Evolutionary conservation across 768 basidiomycete genomes (phyloP).

Genomic region (Amyloporia xantha): DNA sequence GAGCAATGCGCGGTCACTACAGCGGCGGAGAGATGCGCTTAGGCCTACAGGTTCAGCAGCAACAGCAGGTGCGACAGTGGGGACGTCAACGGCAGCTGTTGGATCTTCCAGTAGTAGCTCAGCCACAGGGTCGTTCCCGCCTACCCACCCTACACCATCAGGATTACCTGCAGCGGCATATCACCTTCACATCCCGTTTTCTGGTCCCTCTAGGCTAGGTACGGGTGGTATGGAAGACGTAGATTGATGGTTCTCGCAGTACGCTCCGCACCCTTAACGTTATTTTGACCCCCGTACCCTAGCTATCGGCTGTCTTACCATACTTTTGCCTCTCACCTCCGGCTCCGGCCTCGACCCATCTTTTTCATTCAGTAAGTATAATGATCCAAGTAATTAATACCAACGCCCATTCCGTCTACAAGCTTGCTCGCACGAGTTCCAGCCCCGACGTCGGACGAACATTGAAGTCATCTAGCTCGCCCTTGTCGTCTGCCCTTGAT

Average conservation of each 20-base stretch:
- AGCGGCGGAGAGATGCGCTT: slow-evolving; percentile 5
- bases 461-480: background rate
- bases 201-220: background rate
- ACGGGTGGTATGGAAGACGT: slow-evolving; percentile 14
- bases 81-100: background rate
- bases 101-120: background rate
- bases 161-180: background rate
- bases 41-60: background rate
- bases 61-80: slow-evolving; percentile 1
- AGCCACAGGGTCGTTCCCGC: background rate
- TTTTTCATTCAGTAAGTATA: background rate
- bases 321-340: background rate
- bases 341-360: background rate
- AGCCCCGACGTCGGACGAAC: no score
- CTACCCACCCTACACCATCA: background rate
- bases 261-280: no score
- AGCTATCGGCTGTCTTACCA: background rate
- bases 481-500: background rate
- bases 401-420: no score
- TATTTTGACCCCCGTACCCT: background rate
- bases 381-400: background rate
- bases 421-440: no score
- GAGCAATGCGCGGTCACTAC: background rate
- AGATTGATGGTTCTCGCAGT: slow-evolving; percentile 12
- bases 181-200: background rate